phyloP scores from a whole-genome alignment of 176 grass and related monocot species.

The Pharus latifolius region DNA sequence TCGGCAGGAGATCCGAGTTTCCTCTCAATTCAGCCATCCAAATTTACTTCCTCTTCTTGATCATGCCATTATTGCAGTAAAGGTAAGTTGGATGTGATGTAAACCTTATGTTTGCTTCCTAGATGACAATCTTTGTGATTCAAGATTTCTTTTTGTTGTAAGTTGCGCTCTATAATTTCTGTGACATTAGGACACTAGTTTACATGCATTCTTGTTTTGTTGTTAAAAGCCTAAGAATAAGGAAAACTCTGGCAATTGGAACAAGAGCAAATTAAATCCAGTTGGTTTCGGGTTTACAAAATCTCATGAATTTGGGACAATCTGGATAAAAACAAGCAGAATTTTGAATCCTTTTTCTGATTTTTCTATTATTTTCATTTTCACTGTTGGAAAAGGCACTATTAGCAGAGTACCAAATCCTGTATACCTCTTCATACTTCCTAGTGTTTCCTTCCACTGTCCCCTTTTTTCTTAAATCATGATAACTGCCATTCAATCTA shows the following conservation, averaged over 20 bases:
- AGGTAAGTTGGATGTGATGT: slow-evolving; percentile 34
- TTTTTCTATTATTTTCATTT: too few relatives aligned
- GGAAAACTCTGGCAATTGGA: neutral
- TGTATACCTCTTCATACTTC: neutral
- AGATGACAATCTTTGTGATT: neutral
- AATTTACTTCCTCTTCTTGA: slow-evolving; percentile 94
- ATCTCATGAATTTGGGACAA: neutral
- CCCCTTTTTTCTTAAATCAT: neutral
- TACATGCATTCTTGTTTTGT: neutral
- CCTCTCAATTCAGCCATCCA: slow-evolving; percentile 79
- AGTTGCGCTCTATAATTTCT: neutral
- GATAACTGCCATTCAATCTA: neutral
- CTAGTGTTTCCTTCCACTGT: neutral
- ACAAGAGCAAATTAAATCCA: neutral
- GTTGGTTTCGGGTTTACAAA: neutral
- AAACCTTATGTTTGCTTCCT: neutral
- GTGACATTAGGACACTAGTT: neutral
- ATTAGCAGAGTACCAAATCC: neutral
- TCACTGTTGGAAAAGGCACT: too few relatives aligned
- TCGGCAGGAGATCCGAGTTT: slow-evolving; percentile 67
- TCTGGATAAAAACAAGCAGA: neutral
- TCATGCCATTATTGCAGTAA: slow-evolving; percentile 70
- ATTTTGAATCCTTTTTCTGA: neutral
- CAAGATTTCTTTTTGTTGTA: neutral
- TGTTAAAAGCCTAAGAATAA: neutral